Evolutionary conservation across 495 filamentous ascomycete species (phyloP), one percentile per base, ranked within the genome.

Genomic region (Umbilicaria muhlenbergii): DNA sequence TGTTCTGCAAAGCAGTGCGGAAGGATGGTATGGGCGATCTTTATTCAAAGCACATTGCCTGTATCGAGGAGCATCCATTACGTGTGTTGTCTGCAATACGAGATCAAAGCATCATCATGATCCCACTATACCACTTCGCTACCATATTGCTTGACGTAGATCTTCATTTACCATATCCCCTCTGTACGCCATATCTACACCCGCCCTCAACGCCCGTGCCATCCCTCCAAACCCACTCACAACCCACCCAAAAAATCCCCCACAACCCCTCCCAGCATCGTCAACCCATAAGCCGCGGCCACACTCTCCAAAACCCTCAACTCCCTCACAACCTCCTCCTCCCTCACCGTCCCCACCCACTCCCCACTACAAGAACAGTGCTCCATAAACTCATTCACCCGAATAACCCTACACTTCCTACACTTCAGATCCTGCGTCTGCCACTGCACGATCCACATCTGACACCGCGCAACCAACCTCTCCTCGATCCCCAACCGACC

Each of bases 321-420:
- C 56, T 65, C 68, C 56, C 68, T 75, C 48, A 74, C 52, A 17
- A 87, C 66, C 33, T 81, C 83, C n/a, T 73, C 77, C 51, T 71
- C 70, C 55, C 80, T 69, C 42, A 88, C 62, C 19, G 74, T 86
- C 46, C 74, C 73, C 13, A 63, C 70, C 91, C 91, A 98, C 36
- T 63, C 68, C 6, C 92, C 89, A 39, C 81, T 81, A 65, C 91
- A 98, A 19, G 79, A 80, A 59, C 91, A 98, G 62, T 96, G 89
- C 61, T 96, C 91, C 78, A 87, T 81, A 56, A 96, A 92, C 52
- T 94, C 91, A 64, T 91, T 95, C 34, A 81, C 69, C 59, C 86
- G 69, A 6, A 71, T 56, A 10, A 44, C 53, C 34, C 54, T 57
- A 49, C 70, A 74, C 46, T 73, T 74, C 38, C 58, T 60, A 49